Conservation (phyloP, 495 filamentous ascomycete genomes). For the Talaromyces trachyspermus region DNA sequence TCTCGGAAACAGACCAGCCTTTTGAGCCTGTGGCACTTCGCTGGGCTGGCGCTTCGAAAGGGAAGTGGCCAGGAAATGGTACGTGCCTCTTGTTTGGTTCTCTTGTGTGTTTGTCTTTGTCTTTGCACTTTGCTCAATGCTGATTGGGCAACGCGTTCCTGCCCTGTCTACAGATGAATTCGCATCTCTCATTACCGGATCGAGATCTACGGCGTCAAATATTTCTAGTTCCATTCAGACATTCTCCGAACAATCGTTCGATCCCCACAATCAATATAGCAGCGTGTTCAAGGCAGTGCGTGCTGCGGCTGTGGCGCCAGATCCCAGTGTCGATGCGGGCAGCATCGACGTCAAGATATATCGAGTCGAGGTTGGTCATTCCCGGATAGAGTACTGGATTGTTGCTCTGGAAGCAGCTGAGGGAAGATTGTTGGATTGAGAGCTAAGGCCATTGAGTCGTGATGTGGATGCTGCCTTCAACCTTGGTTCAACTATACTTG, state of each 20-base stretch:
- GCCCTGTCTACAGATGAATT: slow-evolving; percentile 24
- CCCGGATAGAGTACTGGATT: slow-evolving; percentile 70
- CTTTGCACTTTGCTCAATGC: slow-evolving; percentile 9
- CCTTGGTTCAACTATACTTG: too few relatives aligned
- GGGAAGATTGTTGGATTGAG: slow-evolving; percentile 63
- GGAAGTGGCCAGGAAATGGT: slow-evolving; percentile 56
- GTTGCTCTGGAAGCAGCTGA: slow-evolving; percentile 49
- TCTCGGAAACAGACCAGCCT: slow-evolving; percentile 76
- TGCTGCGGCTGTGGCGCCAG: slow-evolving; percentile 21
- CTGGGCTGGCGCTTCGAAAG: slow-evolving; percentile 47
- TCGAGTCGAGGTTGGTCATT: slow-evolving; percentile 49
- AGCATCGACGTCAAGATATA: slow-evolving; percentile 71
- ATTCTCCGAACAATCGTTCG: slow-evolving; percentile 30
- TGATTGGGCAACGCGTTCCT: background rate
- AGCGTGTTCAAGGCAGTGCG: slow-evolving; percentile 26
- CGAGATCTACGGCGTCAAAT: slow-evolving; percentile 20
- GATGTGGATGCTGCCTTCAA: too few relatives aligned
- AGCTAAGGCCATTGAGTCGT: slow-evolving; percentile 69
- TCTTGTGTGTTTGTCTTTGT: slow-evolving; percentile 5
- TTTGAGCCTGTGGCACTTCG: slow-evolving; percentile 66
- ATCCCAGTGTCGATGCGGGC: slow-evolving; percentile 26
- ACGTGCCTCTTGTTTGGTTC: slow-evolving; percentile 18
- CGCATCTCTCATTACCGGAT: slow-evolving; percentile 24
- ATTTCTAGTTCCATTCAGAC: slow-evolving; percentile 27
- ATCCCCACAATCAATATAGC: slow-evolving; percentile 32